These are phyloP conservation scores for Entonaema liquescens DNA, from an alignment of 495 filamentous ascomycete species.

Conservation along the genomic window DNA sequence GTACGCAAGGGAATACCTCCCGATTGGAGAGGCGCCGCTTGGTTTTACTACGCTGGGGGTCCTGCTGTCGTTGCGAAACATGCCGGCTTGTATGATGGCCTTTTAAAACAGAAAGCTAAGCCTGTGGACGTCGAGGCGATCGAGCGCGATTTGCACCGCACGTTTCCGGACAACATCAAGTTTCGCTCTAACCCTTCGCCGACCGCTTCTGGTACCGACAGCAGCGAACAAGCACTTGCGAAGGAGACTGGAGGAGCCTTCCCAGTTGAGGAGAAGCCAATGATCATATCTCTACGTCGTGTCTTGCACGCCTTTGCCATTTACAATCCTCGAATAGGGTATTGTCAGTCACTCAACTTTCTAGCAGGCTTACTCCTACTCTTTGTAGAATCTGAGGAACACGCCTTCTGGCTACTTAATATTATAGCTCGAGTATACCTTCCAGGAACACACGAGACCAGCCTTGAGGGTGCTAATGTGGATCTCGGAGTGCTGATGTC, in stretches of 20 bases:
- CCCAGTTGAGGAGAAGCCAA: slow-evolving; percentile 70
- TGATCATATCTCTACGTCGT: slow-evolving; percentile 81
- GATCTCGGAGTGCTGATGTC: slow-evolving; percentile 95
- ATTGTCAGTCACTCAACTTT: slow-evolving; percentile 97
- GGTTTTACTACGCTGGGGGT: slow-evolving; percentile 98
- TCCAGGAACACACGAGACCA: slow-evolving; percentile 91
- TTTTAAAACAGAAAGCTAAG: slow-evolving; percentile 70
- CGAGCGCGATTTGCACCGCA: slow-evolving; percentile 92
- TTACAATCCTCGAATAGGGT: slow-evolving; percentile 88
- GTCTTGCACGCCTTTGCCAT: slow-evolving; percentile 90
- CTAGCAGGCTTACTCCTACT: slow-evolving; percentile 94
- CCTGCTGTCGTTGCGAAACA: slow-evolving; percentile 77
- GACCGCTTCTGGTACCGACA: slow-evolving; percentile 35
- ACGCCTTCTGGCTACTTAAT: slow-evolving; percentile 92
- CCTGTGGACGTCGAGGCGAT: slow-evolving; percentile 86
- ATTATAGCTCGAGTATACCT: slow-evolving; percentile 89
- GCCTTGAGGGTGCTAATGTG: slow-evolving; percentile 90
- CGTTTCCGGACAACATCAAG: slow-evolving; percentile 92
- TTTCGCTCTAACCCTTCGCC: slow-evolving; percentile 58
- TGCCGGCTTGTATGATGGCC: slow-evolving; percentile 73
- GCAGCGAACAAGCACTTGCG: slow-evolving; percentile 44
- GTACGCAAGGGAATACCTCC: slow-evolving; percentile 95
- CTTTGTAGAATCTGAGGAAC: slow-evolving; percentile 87
- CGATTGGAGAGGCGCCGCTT: slow-evolving; percentile 89
- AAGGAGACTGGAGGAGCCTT: slow-evolving; percentile 29